Evolutionary conservation across 176 grass and related monocot species (phyloP), one percentile per base, ranked within the genome.

Genomic region (Cocos nucifera): DNA sequence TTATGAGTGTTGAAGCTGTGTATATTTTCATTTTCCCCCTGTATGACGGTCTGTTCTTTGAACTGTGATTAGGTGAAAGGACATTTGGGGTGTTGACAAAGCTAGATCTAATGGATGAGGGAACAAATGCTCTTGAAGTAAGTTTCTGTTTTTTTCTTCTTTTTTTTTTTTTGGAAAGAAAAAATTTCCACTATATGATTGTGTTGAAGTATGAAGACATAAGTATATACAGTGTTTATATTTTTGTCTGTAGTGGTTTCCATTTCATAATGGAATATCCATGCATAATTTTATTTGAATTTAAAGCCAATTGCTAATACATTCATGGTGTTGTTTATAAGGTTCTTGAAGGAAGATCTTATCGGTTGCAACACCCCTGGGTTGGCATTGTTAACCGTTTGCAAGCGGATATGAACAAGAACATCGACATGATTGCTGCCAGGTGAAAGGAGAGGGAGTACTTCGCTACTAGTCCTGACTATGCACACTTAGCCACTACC

Each of bases 81-180:
- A 95, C 84, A 61, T 95, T 95, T 65, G 89, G 89, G 21, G 84
- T 95, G 62, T 69, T 94, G 50, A 94, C 89, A 52, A 94, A 94
- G 80, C 72, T 94, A 53, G 89, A 94, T 35, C 76, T 94, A 51
- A 94, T 94, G 89, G 89, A 94, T 54, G 71, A 84, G 54, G 89
- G 84, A 62, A 94, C 89, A 64, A 81, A 94, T 67, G 89, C 89
- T 58, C 63, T 94, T 51, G 89, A 87, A 73, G 89, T 94, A 84
- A 82, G 73, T 63, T 51, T 60, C 4, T 63, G 12, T 54, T 39
- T 28, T 66, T 30, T 16, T 30, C 44, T 30, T 3, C 17, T 22
- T 39, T 28, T 16, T 62, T 49, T 21, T 8, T 63, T 49, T 30
- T 30, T 6, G 28, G 28, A 28, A 56, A 77, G 10, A 9, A 24